phyloP scores from a whole-genome alignment of 306 rosid genomes.

The barrel medic (Medicago truncatula) region DNA sequence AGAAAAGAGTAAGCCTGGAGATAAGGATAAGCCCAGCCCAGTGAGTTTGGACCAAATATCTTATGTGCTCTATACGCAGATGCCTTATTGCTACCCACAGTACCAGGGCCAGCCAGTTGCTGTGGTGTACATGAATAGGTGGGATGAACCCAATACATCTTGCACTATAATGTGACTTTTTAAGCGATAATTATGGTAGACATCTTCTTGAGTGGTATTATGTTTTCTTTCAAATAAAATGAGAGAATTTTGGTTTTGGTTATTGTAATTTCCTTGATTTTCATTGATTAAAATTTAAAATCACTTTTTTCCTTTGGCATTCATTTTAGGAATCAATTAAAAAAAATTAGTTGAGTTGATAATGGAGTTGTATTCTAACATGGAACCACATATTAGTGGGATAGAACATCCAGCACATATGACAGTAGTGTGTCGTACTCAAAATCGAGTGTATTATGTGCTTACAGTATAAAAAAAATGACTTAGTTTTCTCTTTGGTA shows the following conservation, averaged over 20 bases:
- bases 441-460: too few species aligned
- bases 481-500: too few species aligned
- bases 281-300: too few species aligned
- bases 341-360: too few species aligned
- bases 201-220: neutral
- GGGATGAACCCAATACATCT: constrained; percentile 53
- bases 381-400: too few species aligned
- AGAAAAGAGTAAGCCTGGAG: constrained; percentile 39
- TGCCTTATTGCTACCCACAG: constrained; percentile 37
- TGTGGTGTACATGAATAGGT: constrained; percentile 29
- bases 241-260: neutral
- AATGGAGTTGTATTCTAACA: too few species aligned
- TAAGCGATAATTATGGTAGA: neutral
- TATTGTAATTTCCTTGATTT: neutral
- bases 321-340: too few species aligned
- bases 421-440: too few species aligned
- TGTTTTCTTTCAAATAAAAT: neutral
- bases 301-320: too few species aligned
- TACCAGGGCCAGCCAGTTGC: constrained; percentile 15
- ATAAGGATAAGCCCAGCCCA: constrained; percentile 41
- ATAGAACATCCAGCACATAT: too few species aligned
- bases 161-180: constrained; percentile 53
- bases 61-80: constrained; percentile 18
- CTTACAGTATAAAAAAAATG: too few species aligned
- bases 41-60: constrained; percentile 1